Percentiles rank a stretch among this genome's conserved stretches.
phyloP scores from a whole-genome alignment of 73 alveolate species.

The Paramecium bursaria region DNA sequence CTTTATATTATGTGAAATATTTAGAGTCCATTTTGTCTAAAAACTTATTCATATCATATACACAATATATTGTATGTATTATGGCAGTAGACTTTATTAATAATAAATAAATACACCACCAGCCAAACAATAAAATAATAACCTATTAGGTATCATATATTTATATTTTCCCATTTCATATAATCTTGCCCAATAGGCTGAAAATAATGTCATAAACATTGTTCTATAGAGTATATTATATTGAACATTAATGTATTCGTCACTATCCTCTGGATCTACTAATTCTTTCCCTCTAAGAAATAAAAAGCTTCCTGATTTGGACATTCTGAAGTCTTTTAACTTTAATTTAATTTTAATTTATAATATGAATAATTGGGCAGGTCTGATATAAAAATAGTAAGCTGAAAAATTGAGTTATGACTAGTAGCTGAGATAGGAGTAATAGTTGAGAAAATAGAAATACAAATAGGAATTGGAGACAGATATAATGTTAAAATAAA shows the following conservation, averaged over 20 bases:
- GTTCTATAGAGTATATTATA: background rate
- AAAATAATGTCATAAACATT: conserved; percentile 24
- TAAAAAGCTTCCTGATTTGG: conserved; percentile 49
- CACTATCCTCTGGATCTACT: conserved; percentile 42
- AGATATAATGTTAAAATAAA: conserved; percentile 41
- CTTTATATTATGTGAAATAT: too few relatives aligned
- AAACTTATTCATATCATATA: too few relatives aligned
- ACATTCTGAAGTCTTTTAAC: too few relatives aligned
- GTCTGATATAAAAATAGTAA: background rate
- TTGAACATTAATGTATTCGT: background rate
- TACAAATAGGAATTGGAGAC: conserved; percentile 48
- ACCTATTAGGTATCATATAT: conserved; percentile 54
- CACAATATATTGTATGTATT: too few relatives aligned
- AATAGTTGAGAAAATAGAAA: conserved; percentile 18
- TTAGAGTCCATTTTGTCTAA: too few relatives aligned
- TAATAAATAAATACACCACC: background rate
- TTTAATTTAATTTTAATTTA: too few relatives aligned
- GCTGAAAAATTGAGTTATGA: conserved; percentile 1
- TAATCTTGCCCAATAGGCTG: conserved; percentile 52
- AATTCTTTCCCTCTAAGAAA: background rate
- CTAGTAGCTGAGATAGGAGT: background rate
- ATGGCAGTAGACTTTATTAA: too few relatives aligned
- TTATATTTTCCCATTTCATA: conserved; percentile 60
- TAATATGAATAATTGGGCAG: conserved; percentile 23
- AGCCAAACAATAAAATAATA: conserved; percentile 24